phyloP scores from a whole-genome alignment of 2,329 filamentous ascomycete species.

The Clarireedia sp. region DNA sequence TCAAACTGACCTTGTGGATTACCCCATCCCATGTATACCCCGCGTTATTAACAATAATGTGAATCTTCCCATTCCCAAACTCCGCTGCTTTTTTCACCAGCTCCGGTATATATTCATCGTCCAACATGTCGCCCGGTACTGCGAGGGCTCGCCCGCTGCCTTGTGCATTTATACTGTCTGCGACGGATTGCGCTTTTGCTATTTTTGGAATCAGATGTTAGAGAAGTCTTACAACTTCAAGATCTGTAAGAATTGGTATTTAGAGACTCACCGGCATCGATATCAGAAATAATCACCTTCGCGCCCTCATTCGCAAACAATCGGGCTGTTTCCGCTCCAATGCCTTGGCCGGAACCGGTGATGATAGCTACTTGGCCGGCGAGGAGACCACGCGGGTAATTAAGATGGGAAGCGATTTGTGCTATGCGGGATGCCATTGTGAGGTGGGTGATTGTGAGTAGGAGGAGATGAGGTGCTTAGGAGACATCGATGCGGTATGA shows the following conservation, averaged over 20 bases:
- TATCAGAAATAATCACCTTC: conserved; percentile 75
- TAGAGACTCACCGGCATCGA: conserved; percentile 54
- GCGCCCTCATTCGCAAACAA: conserved; percentile 85
- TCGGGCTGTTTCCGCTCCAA: conserved; percentile 74
- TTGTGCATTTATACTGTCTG: conserved; percentile 57
- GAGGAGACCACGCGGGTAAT: conserved; percentile 73
- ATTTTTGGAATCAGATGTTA: conserved; percentile 1
- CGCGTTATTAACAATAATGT: conserved; percentile 87
- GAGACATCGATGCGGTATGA: background rate
- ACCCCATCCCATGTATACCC: conserved; percentile 91
- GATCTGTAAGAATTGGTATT: no score
- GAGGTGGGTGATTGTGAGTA: background rate
- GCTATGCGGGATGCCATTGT: conserved; percentile 44
- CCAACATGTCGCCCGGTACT: conserved; percentile 69
- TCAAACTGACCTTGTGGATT: conserved; percentile 60
- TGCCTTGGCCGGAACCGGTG: conserved; percentile 79
- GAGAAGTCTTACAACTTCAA: no score
- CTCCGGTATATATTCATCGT: conserved; percentile 59
- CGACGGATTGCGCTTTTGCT: conserved; percentile 64
- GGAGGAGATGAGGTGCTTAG: background rate
- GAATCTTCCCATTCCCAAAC: conserved; percentile 80
- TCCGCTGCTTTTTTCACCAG: conserved; percentile 70
- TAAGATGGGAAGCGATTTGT: conserved; percentile 72
- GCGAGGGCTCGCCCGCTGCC: conserved; percentile 58
- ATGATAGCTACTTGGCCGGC: conserved; percentile 78